Evolutionary conservation across 1,284 basidiomycete species (phyloP), one percentile per base, ranked within the genome.

Genomic region (Puccinia brachypodii): DNA sequence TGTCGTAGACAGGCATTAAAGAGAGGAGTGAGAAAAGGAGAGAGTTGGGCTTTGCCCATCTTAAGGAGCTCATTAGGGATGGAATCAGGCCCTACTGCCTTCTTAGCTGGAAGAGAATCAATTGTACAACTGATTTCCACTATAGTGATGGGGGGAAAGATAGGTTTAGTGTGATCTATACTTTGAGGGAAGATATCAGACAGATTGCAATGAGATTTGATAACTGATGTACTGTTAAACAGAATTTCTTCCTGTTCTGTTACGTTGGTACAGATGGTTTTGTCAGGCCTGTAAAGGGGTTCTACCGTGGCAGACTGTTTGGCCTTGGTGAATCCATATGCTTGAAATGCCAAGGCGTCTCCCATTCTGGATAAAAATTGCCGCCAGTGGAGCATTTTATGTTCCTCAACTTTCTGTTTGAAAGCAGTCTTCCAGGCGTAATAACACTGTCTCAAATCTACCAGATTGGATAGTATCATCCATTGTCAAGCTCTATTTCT

Each of bases 201-300:
- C 13, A 50, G 4, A 42, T 77, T 40, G 9, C 38, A 19, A 28
- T 64, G 28, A 22, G n/a, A 60, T 31, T 25, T 11, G 33, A 76
- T 53, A 31, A 36, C 28, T 4, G 56, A 76, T 3, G 75, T 77
- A 42, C 74, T 56, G 22, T 38, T 38, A 28, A 76, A 76, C 4
- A 76, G 56, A 22, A 76, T 22, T 22, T 25, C 9, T 7, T 6
- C 31, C 40, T 76, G 4, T 64, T 76, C 74, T 42, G n/a, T 66
- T 4, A 25, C 33, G 33, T 66, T 31, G n/a, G 62, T 2, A 14
- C n/a, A 25, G n/a, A 66, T 19, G 16, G 16, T 2, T 2, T 31
- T 31, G 33, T 66, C 62, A 16, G n/a, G n/a, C n/a, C n/a, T n/a
- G n/a, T n/a, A n/a, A n/a, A n/a, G n/a, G n/a, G n/a, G n/a, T n/a